Percentiles rank a stretch among this genome's conserved stretches.
These are phyloP conservation scores for Alisma plantagoaquatica DNA, from an alignment of 106 monocot species.

Conservation along the genomic window DNA sequence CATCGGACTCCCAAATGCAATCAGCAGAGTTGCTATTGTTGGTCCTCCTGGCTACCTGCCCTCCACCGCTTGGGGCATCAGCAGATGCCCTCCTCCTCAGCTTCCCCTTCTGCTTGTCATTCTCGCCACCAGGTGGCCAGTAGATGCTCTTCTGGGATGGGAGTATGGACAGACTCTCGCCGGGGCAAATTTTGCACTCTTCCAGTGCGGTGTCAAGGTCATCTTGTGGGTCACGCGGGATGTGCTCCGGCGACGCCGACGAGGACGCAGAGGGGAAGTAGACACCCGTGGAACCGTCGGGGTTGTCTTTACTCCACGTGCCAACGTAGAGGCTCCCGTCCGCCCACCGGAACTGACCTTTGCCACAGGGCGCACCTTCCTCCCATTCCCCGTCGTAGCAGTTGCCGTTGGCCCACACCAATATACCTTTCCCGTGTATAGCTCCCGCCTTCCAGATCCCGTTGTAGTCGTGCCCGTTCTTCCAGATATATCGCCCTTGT, in stretches of 20 bases:
- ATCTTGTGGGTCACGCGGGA: constrained; percentile 37
- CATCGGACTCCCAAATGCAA: constrained; percentile 47
- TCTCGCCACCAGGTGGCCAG: too few species aligned
- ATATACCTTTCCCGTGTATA: constrained; percentile 50
- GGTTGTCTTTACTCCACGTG: constrained; percentile 39
- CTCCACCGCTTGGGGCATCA: too few species aligned
- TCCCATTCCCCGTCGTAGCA: constrained; percentile 76
- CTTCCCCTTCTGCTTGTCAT: too few species aligned
- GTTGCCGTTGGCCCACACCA: constrained; percentile 72
- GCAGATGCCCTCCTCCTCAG: too few species aligned
- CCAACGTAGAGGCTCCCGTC: constrained; percentile 85
- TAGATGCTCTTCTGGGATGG: constrained; percentile 93
- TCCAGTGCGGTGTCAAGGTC: constrained; percentile 28
- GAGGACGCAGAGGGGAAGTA: constrained; percentile 61
- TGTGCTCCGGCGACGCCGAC: constrained; percentile 19
- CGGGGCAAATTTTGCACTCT: constrained; percentile 34
- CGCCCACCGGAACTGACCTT: constrained; percentile 58
- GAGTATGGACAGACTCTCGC: constrained; percentile 34
- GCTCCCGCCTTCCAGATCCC: constrained; percentile 52
- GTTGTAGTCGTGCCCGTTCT: constrained; percentile 59
- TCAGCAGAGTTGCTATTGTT: too few species aligned
- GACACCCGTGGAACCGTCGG: constrained; percentile 38
- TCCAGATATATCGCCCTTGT: constrained; percentile 66
- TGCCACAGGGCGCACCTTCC: constrained; percentile 51
- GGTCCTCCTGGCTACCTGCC: too few species aligned